Base-by-base conservation (phyloP, 768 basidiomycete genomes). In the Rhodotorula diobovata region DNA sequence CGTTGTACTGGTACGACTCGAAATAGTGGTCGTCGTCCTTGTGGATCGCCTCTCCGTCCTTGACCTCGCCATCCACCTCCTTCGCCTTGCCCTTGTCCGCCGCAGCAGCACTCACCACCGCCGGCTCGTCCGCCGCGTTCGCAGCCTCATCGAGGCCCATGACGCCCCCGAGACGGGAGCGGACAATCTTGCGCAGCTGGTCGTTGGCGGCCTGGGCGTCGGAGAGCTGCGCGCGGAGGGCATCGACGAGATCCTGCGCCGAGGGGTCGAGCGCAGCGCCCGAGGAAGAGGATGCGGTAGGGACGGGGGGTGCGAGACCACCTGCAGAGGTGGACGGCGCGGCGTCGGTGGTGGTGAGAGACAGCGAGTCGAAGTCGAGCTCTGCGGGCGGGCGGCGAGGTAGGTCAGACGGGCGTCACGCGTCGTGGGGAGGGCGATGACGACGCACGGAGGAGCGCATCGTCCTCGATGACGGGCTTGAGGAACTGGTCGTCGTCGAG, bases 11-110 rank as follows among this genome's bases (percentile, higher is more conserved):
- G 77, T 98, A 97, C 43, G 54, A 57, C 66, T 90, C 84, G 81
- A 96, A 98, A 81, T 97, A 97, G 78, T 96, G 91, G 0, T 90
- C 86, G 79, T 98, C 95, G 75, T 96, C 93, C 45, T 97, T 96
- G 78, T 96, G 91, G 0, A 90, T 86, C 79, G 97, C 95, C 76
- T 96, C 93, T 48, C 89, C 81, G 37, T 77, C 76, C n/a, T 84
- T 73, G 30, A 46, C 35, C 23, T 12, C 51, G 21, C 50, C 61
- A 6, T 54, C 57, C 3, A 20, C 28, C 54, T 53, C 57, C 43
- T 63, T 28, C 28, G n/a, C 57, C 60, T 71, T 63, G n/a, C 63
- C 66, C 48, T 57, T 63, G 32, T 56, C 68, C n/a, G 43, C 23
- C 21, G 32, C n/a, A n/a, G n/a, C n/a, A n/a, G n/a, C n/a, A n/a